Percentiles rank a stretch among this genome's conserved stretches.
These are phyloP conservation scores for Nicotiana undulata DNA, from an alignment of 257 asterid species.

Conservation along the genomic window DNA sequence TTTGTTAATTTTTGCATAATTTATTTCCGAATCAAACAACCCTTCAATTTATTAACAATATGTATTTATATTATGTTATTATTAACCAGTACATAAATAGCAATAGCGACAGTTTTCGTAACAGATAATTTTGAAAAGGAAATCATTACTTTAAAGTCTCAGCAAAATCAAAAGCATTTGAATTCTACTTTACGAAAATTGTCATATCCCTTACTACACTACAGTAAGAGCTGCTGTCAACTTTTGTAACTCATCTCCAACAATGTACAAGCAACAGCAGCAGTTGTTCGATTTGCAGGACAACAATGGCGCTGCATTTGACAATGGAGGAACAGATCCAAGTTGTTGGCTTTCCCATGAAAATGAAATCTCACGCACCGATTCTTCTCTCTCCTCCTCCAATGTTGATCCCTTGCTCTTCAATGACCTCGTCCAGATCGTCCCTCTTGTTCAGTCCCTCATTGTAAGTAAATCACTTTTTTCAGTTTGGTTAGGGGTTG, in stretches of 20 bases:
- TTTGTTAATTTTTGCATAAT: too few relatives aligned
- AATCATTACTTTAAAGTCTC: too few relatives aligned
- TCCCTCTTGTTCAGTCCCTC: constrained; percentile 86
- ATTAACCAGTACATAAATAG: too few relatives aligned
- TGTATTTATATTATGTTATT: too few relatives aligned
- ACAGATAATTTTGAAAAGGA: too few relatives aligned
- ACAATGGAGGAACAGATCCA: constrained; percentile 42
- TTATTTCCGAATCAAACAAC: too few relatives aligned
- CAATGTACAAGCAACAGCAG: constrained; percentile 21
- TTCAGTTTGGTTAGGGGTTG: background rate
- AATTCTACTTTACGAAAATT: background rate
- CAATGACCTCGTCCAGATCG: constrained; percentile 65
- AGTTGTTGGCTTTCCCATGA: constrained; percentile 63
- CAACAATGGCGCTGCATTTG: constrained; percentile 13
- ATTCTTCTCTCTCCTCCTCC: constrained; percentile 54
- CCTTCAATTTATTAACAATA: too few relatives aligned
- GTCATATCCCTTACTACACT: background rate
- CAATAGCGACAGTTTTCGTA: too few relatives aligned
- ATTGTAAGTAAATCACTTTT: constrained; percentile 36
- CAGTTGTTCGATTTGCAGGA: constrained; percentile 56
- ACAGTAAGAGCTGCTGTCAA: background rate
- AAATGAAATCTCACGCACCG: constrained; percentile 30
- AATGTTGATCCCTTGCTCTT: constrained; percentile 67
- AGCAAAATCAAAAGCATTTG: too few relatives aligned
- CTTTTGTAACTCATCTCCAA: background rate